Conservation (phyloP, 495 filamentous ascomycete genomes). For the Bacidia gigantensis region DNA sequence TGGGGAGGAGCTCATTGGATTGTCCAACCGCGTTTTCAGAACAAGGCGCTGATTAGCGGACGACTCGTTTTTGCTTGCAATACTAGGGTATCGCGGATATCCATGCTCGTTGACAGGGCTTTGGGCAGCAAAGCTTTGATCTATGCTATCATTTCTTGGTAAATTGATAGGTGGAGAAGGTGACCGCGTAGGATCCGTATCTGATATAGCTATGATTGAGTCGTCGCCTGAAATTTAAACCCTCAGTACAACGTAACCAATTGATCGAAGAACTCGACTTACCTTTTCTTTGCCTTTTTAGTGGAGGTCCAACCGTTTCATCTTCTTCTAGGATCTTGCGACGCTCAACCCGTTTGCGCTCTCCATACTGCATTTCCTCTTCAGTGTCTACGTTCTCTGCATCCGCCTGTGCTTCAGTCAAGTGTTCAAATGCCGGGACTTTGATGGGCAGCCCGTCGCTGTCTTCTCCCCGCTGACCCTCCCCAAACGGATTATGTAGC, state of each 20-base stretch:
- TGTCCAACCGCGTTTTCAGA: conserved; percentile 36
- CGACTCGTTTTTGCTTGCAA: conserved; percentile 22
- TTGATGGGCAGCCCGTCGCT: conserved; percentile 58
- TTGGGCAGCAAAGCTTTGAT: conserved; percentile 18
- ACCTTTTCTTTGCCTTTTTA: conserved; percentile 45
- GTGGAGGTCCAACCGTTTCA: conserved; percentile 40
- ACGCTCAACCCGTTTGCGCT: conserved; percentile 68
- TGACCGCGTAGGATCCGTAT: conserved; percentile 13
- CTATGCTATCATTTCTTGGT: conserved; percentile 4
- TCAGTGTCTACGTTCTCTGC: conserved; percentile 82
- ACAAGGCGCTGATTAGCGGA: conserved; percentile 29
- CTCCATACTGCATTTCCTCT: conserved; percentile 76
- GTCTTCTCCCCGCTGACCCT: conserved; percentile 48
- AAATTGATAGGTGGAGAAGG: conserved; percentile 10
- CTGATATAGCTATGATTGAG: conserved; percentile 13
- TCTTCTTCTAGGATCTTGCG: conserved; percentile 62
- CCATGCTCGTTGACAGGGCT: conserved; percentile 16
- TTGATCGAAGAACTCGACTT: conserved; percentile 2
- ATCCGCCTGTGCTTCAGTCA: conserved; percentile 64
- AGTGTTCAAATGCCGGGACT: conserved; percentile 62
- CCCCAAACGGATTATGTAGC: conserved; percentile 77
- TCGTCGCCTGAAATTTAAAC: neutral
- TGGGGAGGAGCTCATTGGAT: conserved; percentile 32
- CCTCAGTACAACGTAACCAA: neutral
- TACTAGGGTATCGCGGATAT: conserved; percentile 18